Conservation (phyloP, 2,329 filamentous ascomycete species). For the Cadophora gregata region DNA sequence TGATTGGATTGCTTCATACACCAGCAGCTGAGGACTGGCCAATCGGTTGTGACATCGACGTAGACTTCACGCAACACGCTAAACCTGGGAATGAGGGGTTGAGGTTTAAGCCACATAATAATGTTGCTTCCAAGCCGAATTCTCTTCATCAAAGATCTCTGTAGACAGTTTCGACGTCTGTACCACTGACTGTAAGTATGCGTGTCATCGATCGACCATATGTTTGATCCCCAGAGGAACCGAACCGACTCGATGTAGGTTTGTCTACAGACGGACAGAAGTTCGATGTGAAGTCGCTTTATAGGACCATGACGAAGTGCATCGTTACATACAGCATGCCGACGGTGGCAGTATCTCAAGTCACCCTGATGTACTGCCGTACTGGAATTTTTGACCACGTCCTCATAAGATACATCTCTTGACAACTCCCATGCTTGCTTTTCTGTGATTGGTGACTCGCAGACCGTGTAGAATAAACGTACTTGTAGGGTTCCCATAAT, state of each 20-base stretch:
- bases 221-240: neutral
- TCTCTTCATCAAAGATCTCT: conserved; percentile 3
- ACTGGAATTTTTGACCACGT: neutral
- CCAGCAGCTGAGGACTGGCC: neutral
- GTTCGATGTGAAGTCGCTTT: neutral
- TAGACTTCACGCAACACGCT: neutral
- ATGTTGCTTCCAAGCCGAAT: neutral
- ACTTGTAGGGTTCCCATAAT: too few species aligned
- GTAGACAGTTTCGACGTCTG: neutral
- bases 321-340: neutral
- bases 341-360: neutral
- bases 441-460: conserved; percentile 4
- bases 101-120: neutral
- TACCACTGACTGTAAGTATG: neutral
- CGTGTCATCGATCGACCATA: conserved; percentile 1
- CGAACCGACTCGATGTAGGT: neutral
- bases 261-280: conserved; percentile 6
- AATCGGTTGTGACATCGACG: conserved; percentile 13
- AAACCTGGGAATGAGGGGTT: neutral
- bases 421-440: neutral
- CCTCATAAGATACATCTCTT: neutral
- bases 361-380: neutral
- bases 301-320: neutral
- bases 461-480: neutral
- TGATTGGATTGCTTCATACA: neutral